Evolutionary conservation across 257 asterid species (phyloP).

Genomic region (Solanum chmielewskii): DNA sequence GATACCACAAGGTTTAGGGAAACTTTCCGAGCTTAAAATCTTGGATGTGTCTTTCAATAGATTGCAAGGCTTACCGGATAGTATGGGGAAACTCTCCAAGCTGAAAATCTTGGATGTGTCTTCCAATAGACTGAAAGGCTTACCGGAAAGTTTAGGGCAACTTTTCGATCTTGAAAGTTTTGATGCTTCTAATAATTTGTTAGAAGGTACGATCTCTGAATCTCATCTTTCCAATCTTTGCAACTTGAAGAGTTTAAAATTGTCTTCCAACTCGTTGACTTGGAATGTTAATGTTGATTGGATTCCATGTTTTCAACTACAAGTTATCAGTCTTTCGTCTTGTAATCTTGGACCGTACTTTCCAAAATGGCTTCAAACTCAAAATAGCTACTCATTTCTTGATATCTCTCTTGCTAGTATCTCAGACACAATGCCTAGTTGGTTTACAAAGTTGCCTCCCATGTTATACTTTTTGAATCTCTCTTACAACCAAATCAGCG

Average conservation of each 20-base stretch:
- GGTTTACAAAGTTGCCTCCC: slow-evolving; percentile 26
- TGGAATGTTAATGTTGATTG: slow-evolving; percentile 2
- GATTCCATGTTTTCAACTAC: slow-evolving; percentile 15
- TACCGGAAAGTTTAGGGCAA: slow-evolving; percentile 1
- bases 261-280: slow-evolving; percentile 14
- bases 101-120: not conserved
- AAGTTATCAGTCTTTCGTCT: not conserved
- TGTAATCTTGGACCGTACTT: slow-evolving; percentile 23
- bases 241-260: slow-evolving; percentile 2
- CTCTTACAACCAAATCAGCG: slow-evolving; percentile 22
- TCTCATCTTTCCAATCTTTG: slow-evolving; percentile 6
- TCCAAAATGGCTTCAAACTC: slow-evolving; percentile 28
- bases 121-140: not conserved
- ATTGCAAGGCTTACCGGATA: not conserved
- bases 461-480: slow-evolving; percentile 3
- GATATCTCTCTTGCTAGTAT: slow-evolving; percentile 20
- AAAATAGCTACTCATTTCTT: not conserved
- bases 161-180: slow-evolving; percentile 11
- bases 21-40: not conserved
- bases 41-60: not conserved
- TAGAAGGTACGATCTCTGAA: slow-evolving; percentile 18
- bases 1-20: not conserved
- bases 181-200: slow-evolving; percentile 2
- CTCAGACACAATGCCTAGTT: slow-evolving; percentile 14
- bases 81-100: not conserved